phyloP scores from a whole-genome alignment of 139 green algal genomes.

The Chlorella sp. region DNA sequence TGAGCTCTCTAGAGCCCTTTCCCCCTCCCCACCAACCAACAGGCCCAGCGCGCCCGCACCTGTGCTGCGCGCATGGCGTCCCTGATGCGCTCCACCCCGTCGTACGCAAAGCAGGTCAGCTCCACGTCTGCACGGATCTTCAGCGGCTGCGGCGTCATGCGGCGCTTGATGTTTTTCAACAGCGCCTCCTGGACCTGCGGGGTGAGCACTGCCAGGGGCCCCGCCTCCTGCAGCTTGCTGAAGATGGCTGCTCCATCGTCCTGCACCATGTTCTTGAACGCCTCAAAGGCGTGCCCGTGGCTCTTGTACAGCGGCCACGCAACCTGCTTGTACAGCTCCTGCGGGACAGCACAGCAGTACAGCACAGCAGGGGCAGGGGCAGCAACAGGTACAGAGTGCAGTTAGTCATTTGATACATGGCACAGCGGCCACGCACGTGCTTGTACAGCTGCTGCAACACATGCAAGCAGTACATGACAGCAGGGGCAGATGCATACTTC shows the following conservation, averaged over 20 bases:
- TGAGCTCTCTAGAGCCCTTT: too few species aligned
- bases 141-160: constrained; percentile 98
- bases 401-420: too few species aligned
- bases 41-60: constrained; percentile 6
- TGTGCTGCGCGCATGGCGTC: constrained; percentile 63
- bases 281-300: constrained; percentile 94
- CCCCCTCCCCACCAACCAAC: neutral
- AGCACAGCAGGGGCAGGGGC: too few species aligned
- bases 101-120: constrained; percentile 97
- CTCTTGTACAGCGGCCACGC: constrained; percentile 89
- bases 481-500: too few species aligned
- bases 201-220: too few species aligned
- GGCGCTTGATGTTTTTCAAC: constrained; percentile 91
- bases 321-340: constrained; percentile 85
- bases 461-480: too few species aligned
- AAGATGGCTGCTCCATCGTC: constrained; percentile 43
- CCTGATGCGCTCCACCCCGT: constrained; percentile 97
- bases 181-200: constrained; percentile 78
- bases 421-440: too few species aligned
- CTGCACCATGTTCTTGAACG: constrained; percentile 62
- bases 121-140: constrained; percentile 97
- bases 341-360: too few species aligned
- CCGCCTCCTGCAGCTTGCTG: constrained; percentile 47
- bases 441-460: too few species aligned
- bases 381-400: too few species aligned